Evolutionary conservation across 257 asterid genomes (phyloP).

Genomic region (Verbascum thapsus): DNA sequence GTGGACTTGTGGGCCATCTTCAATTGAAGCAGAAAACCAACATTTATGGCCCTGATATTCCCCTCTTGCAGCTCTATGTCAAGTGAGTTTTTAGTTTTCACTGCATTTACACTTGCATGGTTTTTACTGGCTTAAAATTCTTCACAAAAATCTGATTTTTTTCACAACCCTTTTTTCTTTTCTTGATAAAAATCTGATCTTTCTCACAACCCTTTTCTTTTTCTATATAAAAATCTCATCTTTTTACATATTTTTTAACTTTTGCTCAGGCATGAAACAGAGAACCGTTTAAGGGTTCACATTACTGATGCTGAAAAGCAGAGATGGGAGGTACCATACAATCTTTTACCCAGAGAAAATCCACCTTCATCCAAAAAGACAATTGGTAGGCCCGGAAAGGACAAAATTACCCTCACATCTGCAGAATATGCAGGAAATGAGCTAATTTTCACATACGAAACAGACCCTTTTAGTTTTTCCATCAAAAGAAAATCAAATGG

Average conservation of each 20-base stretch:
- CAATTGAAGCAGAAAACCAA: conserved; percentile 60
- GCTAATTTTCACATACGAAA: conserved; percentile 55
- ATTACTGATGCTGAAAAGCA: conserved; percentile 72
- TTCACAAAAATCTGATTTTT: neutral
- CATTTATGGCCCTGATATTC: conserved; percentile 78
- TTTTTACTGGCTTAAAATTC: neutral
- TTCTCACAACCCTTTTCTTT: no score
- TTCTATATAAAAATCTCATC: neutral
- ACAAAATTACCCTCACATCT: conserved; percentile 12
- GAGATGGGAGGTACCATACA: conserved; percentile 87
- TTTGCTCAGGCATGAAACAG: conserved; percentile 64
- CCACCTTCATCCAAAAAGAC: conserved; percentile 47
- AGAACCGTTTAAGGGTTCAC: conserved; percentile 61
- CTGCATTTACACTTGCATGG: neutral
- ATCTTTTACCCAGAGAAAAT: conserved; percentile 57
- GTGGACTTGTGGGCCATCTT: conserved; percentile 71
- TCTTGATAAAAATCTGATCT: no score
- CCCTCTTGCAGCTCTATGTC: conserved; percentile 73
- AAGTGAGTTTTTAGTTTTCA: conserved; percentile 60
- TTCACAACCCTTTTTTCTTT: no score
- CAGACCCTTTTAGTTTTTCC: conserved; percentile 68
- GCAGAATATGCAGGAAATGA: conserved; percentile 48
- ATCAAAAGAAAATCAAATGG: conserved; percentile 69
- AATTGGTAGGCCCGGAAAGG: conserved; percentile 35
- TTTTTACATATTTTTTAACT: neutral